Evolutionary conservation across 306 rosid species (phyloP).

Genomic region (Biancaea sappan): DNA sequence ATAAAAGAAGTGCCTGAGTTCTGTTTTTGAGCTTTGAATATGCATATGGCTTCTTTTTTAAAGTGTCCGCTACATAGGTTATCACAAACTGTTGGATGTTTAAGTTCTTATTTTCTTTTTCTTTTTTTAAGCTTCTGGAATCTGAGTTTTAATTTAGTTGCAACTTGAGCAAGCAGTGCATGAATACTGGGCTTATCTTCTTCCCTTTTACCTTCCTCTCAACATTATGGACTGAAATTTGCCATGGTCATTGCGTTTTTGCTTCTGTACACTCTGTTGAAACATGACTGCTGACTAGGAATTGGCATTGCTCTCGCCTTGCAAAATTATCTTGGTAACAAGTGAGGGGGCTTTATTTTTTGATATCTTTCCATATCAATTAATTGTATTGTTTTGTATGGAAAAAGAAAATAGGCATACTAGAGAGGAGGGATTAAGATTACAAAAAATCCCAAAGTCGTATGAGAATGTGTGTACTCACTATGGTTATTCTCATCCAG

Average conservation of each 20-base stretch:
- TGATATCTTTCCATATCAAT: background rate
- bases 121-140: background rate
- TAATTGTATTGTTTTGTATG: background rate
- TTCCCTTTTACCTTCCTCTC: background rate
- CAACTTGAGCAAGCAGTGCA: background rate
- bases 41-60: background rate
- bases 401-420: too few relatives aligned
- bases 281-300: background rate
- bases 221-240: background rate
- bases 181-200: background rate
- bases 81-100: background rate
- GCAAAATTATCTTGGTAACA: background rate
- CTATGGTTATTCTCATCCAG: too few relatives aligned
- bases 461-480: too few relatives aligned
- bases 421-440: background rate
- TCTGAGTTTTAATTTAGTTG: background rate
- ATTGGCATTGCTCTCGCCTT: background rate
- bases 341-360: background rate
- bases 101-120: constrained; percentile 1
- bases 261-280: constrained; percentile 16
- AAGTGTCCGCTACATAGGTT: too few relatives aligned
- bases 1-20: background rate
- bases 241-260: constrained; percentile 6
- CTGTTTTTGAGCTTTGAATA: background rate
- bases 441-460: too few relatives aligned